Base-by-base conservation (phyloP, 768 basidiomycete species). In the Tephrocybe sp. region DNA sequence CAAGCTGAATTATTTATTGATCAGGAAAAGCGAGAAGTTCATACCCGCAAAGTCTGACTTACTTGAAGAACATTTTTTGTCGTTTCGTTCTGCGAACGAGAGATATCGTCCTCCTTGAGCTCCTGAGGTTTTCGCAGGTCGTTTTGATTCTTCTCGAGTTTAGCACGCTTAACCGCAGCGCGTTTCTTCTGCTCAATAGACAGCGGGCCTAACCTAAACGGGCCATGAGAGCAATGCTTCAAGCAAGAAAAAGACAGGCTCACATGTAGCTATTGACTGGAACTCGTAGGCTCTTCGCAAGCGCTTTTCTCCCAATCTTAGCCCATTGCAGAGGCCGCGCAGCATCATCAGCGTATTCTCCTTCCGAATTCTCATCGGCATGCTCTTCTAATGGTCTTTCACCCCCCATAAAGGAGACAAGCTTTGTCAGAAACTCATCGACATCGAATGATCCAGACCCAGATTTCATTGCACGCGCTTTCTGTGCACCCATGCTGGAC, bases 201-300 rank as follows among this genome's bases (percentile, higher is more conserved):
- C 11, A 99, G 73, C 16, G 97, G 96, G 1, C 97, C 97, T 20
- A 94, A 77, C 93, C 96, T 98, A 53, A 23, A n/a, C 13, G 50
- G 14, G 13, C 33, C 61, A 61, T 58, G 64, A 56, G 41, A 39
- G 19, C 53, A 23, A 33, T 30, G 45, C 34, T 36, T 16, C 11
- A 31, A n/a, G 26, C 16, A 35, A 19, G 34, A 16, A 33, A 32
- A 20, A 39, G 30, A 36, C 19, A 20, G 31, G 38, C 83, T 62
- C 61, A 95, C 97, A 98, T 95, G 68, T 95, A 95, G 47, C 92
- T 87, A 58, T 91, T 80, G 6, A 80, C 84, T 1, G 90, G 85
- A 3, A 86, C 89, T 23, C 94, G 77, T 55, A 83, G 78, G 56
- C 85, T 92, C 62, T 88, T 85, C 32, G 83, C 86, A 14, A 92